phyloP scores from a whole-genome alignment of 2,329 filamentous ascomycete species.

The Zelopaecilomyces penicillatus region DNA sequence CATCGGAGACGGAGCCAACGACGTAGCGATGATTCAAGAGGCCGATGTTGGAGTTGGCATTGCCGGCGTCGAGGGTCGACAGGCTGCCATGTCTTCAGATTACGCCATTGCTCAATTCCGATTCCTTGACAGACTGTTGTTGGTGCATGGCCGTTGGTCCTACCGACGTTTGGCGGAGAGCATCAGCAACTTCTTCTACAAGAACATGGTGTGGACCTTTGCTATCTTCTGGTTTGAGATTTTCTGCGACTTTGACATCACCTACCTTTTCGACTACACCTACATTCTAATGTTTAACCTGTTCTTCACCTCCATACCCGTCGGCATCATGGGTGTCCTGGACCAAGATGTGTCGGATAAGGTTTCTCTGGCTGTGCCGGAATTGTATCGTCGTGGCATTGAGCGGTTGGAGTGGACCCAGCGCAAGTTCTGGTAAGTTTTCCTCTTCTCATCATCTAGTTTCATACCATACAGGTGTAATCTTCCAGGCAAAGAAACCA shows the following conservation, averaged over 20 bases:
- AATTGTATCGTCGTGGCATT: conserved; percentile 91
- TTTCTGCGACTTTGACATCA: conserved; percentile 91
- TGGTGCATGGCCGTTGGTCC: conserved; percentile 94
- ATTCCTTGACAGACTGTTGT: conserved; percentile 72
- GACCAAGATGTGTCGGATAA: conserved; percentile 95
- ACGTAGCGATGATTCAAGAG: conserved; percentile 97
- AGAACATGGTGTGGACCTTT: conserved; percentile 98
- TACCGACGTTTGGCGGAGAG: conserved; percentile 87
- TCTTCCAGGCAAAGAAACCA: background rate
- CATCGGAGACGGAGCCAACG: conserved; percentile 89
- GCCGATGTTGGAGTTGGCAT: conserved; percentile 96
- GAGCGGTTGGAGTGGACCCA: conserved; percentile 96
- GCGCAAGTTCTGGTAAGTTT: conserved; percentile 81
- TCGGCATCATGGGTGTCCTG: conserved; percentile 91
- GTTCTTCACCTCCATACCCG: conserved; percentile 89
- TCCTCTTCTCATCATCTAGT: background rate
- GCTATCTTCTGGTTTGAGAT: conserved; percentile 96
- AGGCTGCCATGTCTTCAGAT: conserved; percentile 93
- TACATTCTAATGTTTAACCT: conserved; percentile 97
- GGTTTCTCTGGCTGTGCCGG: conserved; percentile 87
- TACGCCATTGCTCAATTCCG: conserved; percentile 93
- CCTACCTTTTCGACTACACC: conserved; percentile 94
- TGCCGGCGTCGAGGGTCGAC: conserved; percentile 82
- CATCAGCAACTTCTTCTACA: conserved; percentile 99
- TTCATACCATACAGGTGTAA: conserved; percentile 7